These are phyloP conservation scores for Metarhizium humberi DNA, from an alignment of 2,329 filamentous ascomycete species.

Conservation along the genomic window DNA sequence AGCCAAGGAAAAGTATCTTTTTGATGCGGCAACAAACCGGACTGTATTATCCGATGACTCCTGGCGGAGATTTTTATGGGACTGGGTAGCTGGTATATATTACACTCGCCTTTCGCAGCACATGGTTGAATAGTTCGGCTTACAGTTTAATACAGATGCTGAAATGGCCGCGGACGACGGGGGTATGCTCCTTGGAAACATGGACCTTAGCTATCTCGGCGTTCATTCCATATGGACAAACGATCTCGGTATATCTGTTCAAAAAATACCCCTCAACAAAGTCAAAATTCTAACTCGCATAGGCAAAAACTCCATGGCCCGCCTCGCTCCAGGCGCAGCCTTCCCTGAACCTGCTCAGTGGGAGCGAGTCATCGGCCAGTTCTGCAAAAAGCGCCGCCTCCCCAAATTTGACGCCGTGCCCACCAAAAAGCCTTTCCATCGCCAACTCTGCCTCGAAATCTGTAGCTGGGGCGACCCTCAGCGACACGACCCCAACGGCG, in stretches of 20 bases:
- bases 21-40: slow-evolving; percentile 56
- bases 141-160: slow-evolving; percentile 35
- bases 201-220: slow-evolving; percentile 70
- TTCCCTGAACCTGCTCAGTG: slow-evolving; percentile 43
- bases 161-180: slow-evolving; percentile 55
- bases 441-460: slow-evolving; percentile 66
- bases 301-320: slow-evolving; percentile 39
- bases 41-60: slow-evolving; percentile 60
- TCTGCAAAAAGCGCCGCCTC: slow-evolving; percentile 54
- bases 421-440: slow-evolving; percentile 59
- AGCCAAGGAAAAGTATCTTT: slow-evolving; percentile 52
- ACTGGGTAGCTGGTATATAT: slow-evolving; percentile 56
- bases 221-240: slow-evolving; percentile 65
- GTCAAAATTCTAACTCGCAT: slow-evolving; percentile 5
- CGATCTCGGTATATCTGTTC: slow-evolving; percentile 43
- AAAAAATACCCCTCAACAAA: neutral
- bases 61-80: slow-evolving; percentile 73
- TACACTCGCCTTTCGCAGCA: neutral
- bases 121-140: neutral
- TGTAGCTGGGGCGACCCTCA: slow-evolving; percentile 60
- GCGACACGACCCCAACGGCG: slow-evolving; percentile 33
- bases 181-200: slow-evolving; percentile 58
- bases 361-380: slow-evolving; percentile 52
- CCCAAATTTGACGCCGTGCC: slow-evolving; percentile 52
- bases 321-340: slow-evolving; percentile 35